Base-by-base conservation (phyloP, 78 protist genomes). In the Dictyostelium capitatum region DNA sequence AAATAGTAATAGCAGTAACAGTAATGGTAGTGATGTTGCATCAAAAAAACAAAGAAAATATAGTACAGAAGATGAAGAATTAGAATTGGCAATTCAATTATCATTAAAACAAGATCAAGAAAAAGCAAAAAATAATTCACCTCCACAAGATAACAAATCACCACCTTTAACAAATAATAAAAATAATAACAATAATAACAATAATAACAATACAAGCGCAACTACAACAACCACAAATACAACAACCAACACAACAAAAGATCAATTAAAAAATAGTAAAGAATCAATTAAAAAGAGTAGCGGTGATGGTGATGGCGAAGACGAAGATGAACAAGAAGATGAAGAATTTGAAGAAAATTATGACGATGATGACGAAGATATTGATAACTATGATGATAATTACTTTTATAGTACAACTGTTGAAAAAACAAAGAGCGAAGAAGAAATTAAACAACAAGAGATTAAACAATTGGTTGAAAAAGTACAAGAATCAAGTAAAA, bases 61-160 rank as follows among this genome's bases (percentile, higher is more conserved):
- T 59, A 59, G 51, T 5, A 77, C 95, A 14, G 95, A 90, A 41
- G 95, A 90, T 30, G 89, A 90, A 32, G 90, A 90, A 48, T 32
- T 90, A 10, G 89, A 90, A 59, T 30, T 74, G 59, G 95, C 95
- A 20, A 90, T 90, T 80, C 87, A 80, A 59, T 32, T 53, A 23
- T 90, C 95, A 28, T 28, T 85, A 30, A 43, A 64, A 62, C 67
- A 51, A 53, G 59, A 25, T 4, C 41, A 41, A 30, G 77, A 41
- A 11, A 67, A 1, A 11, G 15, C 75, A 23, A 30, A 14, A 47
- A 41, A 48, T n/a, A 72, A 48, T 32, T n/a, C 80, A 19, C 89
- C 25, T 41, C 54, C 11, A 70, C 69, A 41, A 64, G 43, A 25
- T 17, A 9, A 57, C 1, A 79, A 57, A 28, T 12, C 43, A 62